A percentile compares a stretch with the other conserved stretches of the same genome.
These are phyloP conservation scores for Hordeum marinum DNA, from an alignment of 176 grass and related monocot genomes.

Conservation along the genomic window DNA sequence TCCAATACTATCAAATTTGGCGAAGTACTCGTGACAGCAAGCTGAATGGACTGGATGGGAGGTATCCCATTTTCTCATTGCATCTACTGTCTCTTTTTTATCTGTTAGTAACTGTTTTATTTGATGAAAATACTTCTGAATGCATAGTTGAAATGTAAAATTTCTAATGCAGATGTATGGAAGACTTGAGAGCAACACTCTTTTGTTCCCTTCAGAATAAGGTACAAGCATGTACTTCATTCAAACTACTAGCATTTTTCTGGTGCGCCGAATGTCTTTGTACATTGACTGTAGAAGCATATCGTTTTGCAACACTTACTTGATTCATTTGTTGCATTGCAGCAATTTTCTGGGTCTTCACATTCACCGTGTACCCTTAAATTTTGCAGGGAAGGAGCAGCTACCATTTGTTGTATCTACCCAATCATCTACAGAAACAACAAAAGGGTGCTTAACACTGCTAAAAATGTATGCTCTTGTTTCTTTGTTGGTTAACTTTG, in stretches of 20 bases:
- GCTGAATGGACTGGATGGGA: neutral
- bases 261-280: neutral
- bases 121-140: neutral
- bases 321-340: slow-evolving; percentile 60
- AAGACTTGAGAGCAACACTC: slow-evolving; percentile 84
- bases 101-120: neutral
- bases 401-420: neutral
- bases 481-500: neutral
- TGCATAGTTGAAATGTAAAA: neutral
- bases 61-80: neutral
- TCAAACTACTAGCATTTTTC: neutral
- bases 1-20: neutral
- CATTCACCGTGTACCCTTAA: neutral
- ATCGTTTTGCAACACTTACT: slow-evolving; percentile 63
- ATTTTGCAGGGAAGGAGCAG: slow-evolving; percentile 26
- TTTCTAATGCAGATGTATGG: slow-evolving; percentile 59
- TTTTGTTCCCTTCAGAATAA: slow-evolving; percentile 93
- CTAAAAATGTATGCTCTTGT: neutral
- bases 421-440: neutral
- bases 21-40: neutral
- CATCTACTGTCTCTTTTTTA: neutral
- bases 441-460: neutral
- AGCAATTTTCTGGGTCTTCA: slow-evolving; percentile 35
- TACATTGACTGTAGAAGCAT: slow-evolving; percentile 46
- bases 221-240: slow-evolving; percentile 28